A percentile compares a stretch with the other conserved stretches of the same genome.
Evolutionary conservation across 2,329 filamentous ascomycete species (phyloP).

Genomic region (Epichloe gansuensis): DNA sequence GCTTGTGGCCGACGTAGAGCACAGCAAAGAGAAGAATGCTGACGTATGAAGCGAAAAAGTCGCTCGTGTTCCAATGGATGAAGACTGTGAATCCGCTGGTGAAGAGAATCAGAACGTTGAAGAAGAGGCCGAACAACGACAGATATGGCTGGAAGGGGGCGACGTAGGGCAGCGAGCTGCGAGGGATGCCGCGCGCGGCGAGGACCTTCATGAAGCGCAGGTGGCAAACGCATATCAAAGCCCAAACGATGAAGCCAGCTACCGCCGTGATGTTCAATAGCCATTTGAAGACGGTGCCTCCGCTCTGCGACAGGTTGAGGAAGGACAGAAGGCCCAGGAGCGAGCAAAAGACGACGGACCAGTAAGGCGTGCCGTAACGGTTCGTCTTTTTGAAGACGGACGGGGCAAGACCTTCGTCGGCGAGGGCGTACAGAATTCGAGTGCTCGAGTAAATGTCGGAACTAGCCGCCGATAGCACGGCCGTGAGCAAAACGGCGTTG

Average conservation of each 20-base stretch:
- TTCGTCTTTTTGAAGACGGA: constrained; percentile 46
- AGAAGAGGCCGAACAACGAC: constrained; percentile 52
- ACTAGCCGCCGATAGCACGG: constrained; percentile 66
- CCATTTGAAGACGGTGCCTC: constrained; percentile 56
- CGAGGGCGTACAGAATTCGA: constrained; percentile 54
- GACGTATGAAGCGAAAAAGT: constrained; percentile 53
- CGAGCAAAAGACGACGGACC: constrained; percentile 40
- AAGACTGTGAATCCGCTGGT: constrained; percentile 60
- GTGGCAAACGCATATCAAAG: constrained; percentile 51
- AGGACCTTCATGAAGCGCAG: constrained; percentile 53
- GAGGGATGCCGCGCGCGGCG: constrained; percentile 40
- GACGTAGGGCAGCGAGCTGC: constrained; percentile 44
- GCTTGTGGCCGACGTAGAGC: constrained; percentile 49
- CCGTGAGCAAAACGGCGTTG: constrained; percentile 66
- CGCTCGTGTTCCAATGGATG: constrained; percentile 45
- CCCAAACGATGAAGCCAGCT: constrained; percentile 59
- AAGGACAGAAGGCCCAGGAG: constrained; percentile 52
- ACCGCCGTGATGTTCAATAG: constrained; percentile 58
- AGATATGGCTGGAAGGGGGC: constrained; percentile 51
- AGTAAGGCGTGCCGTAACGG: constrained; percentile 47
- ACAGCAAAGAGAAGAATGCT: constrained; percentile 51
- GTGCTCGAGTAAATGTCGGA: constrained; percentile 64
- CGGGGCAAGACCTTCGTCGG: constrained; percentile 51
- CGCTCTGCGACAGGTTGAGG: constrained; percentile 48
- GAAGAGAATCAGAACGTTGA: constrained; percentile 49